These are phyloP conservation scores for Leccinum subrobustum DNA, from an alignment of 1,284 basidiomycete genomes.

Conservation along the genomic window DNA sequence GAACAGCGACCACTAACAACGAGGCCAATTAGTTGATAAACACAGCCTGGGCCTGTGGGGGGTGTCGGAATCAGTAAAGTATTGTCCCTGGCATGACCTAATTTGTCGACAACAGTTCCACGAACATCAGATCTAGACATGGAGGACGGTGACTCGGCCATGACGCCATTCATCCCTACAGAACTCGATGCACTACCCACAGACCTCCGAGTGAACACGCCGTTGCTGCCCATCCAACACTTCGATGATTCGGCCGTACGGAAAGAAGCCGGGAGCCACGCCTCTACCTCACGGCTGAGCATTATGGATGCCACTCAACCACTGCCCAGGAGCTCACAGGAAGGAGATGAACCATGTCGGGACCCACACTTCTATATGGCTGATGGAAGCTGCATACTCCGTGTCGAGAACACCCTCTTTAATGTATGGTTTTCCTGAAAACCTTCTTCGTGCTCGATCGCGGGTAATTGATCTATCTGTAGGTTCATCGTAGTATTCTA, in stretches of 20 bases:
- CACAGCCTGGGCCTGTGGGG: neutral
- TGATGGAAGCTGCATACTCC: constrained; percentile 61
- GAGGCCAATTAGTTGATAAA: neutral
- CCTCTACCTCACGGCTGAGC: constrained; percentile 3
- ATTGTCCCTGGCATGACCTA: constrained; percentile 8
- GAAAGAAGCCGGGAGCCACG: constrained; percentile 10
- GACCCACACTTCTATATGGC: constrained; percentile 46
- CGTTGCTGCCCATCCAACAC: neutral
- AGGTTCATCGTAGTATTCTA: constrained; percentile 66
- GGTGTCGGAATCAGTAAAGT: neutral
- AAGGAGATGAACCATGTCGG: constrained; percentile 20
- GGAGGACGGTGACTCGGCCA: constrained; percentile 10
- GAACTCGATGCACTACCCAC: constrained; percentile 16
- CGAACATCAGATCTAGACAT: constrained; percentile 8
- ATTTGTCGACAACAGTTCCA: neutral
- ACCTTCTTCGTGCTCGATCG: neutral
- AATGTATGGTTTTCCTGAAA: constrained; percentile 44
- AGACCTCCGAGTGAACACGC: neutral
- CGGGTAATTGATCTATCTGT: constrained; percentile 3
- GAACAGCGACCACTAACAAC: neutral
- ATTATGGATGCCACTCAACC: constrained; percentile 1
- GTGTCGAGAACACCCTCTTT: constrained; percentile 60
- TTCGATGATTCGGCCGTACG: constrained; percentile 5
- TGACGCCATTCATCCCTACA: constrained; percentile 27
- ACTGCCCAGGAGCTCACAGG: constrained; percentile 7